Percentiles rank a stretch among this genome's conserved stretches.
Evolutionary conservation across 202 grass and related monocot species (phyloP).

Genomic region (Panicum hallii): DNA sequence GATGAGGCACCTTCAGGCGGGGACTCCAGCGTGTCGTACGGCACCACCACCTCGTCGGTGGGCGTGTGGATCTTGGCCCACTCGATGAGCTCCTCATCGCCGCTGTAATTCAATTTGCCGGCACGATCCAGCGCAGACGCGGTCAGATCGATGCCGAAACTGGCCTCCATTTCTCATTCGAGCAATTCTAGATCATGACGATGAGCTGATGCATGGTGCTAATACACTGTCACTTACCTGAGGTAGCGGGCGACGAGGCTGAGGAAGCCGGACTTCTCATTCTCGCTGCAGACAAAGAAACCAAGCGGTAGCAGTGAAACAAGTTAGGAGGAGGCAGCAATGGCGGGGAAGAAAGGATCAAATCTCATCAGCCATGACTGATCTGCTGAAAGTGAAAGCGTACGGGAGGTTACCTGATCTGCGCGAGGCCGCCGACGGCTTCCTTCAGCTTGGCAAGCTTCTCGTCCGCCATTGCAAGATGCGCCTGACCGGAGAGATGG

Average conservation of each 20-base stretch:
- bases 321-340: not conserved
- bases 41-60: slow-evolving; percentile 85
- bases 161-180: not conserved
- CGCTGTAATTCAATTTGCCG: slow-evolving; percentile 27
- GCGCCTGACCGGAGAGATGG: not conserved
- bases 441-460: slow-evolving; percentile 71
- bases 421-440: slow-evolving; percentile 57
- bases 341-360: slow-evolving; percentile 13
- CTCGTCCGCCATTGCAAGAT: slow-evolving; percentile 66
- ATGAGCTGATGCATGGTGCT: not conserved
- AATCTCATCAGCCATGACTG: not conserved
- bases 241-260: slow-evolving; percentile 85
- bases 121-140: not conserved
- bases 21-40: slow-evolving; percentile 73
- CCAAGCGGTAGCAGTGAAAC: not conserved
- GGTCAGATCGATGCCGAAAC: slow-evolving; percentile 2
- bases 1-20: slow-evolving; percentile 58
- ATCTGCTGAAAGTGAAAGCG: not conserved
- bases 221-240: slow-evolving; percentile 44
- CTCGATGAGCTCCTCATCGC: slow-evolving; percentile 78
- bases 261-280: slow-evolving; percentile 87
- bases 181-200: not conserved
- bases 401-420: slow-evolving; percentile 63
- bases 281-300: slow-evolving; percentile 54
- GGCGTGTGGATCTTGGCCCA: slow-evolving; percentile 96